Conservation (phyloP, 192 early-diverging fungal species). For the Fimicolochytrium jonesii region DNA sequence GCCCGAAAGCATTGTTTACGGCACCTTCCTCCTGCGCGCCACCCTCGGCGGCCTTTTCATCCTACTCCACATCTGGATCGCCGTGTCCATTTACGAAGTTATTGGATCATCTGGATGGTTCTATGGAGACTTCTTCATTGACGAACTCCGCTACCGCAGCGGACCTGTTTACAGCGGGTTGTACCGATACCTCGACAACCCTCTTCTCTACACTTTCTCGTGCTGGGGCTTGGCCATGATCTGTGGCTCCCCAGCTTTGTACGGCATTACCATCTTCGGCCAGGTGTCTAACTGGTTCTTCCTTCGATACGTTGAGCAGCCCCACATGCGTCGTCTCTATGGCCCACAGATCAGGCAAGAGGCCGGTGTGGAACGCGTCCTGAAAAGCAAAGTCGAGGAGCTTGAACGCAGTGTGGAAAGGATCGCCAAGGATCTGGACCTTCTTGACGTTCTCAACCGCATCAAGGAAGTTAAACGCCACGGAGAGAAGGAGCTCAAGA, state of each 20-base stretch:
- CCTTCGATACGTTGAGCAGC: slow-evolving; percentile 81
- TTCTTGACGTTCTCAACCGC: slow-evolving; percentile 6
- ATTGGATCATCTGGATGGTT: slow-evolving; percentile 98
- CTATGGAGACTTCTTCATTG: slow-evolving; percentile 96
- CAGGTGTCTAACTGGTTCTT: slow-evolving; percentile 84
- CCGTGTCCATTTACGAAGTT: slow-evolving; percentile 85
- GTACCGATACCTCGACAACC: slow-evolving; percentile 92
- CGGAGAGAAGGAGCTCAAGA: slow-evolving; percentile 12
- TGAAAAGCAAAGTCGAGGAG: slow-evolving; percentile 40
- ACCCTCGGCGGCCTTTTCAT: slow-evolving; percentile 79
- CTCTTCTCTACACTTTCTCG: slow-evolving; percentile 89
- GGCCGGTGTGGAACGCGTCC: slow-evolving; percentile 63
- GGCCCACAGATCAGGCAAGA: slow-evolving; percentile 79
- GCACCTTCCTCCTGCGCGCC: slow-evolving; percentile 72
- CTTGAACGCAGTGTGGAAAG: slow-evolving; percentile 51
- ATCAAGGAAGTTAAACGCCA: slow-evolving; percentile 9
- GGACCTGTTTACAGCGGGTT: slow-evolving; percentile 78
- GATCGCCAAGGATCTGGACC: slow-evolving; percentile 42
- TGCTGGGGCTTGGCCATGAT: slow-evolving; percentile 92
- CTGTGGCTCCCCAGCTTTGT: slow-evolving; percentile 53
- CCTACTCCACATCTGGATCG: slow-evolving; percentile 85
- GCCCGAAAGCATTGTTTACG: slow-evolving; percentile 65
- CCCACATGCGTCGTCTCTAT: slow-evolving; percentile 88
- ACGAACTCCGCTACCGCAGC: slow-evolving; percentile 41
- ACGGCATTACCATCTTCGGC: slow-evolving; percentile 76